Evolutionary conservation across 768 basidiomycete species (phyloP), one percentile per base, ranked within the genome.

Genomic region (Aureoboletus auriporus): DNA sequence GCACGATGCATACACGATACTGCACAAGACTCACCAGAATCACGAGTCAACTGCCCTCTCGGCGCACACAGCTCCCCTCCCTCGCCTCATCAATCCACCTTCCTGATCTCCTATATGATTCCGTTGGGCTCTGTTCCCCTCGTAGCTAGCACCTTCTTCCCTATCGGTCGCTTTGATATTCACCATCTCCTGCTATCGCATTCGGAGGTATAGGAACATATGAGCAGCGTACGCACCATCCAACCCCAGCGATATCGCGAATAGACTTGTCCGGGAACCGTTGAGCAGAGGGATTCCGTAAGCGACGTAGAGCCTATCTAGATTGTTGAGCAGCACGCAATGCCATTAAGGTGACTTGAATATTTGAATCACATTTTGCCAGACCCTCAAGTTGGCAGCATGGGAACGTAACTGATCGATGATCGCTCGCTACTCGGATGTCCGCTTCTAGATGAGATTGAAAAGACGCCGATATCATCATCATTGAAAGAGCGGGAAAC

Each of bases 351-450:
- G n/a, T n/a, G n/a, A n/a, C n/a, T n/a, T n/a, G n/a, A n/a, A n/a
- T n/a, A n/a, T n/a, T n/a, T n/a, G n/a, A n/a, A n/a, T n/a, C 46
- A 84, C 89, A 81, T 93, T 94, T 67, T 88, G 80, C 60, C 89
- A 77, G 51, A 93, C 78, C 68, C n/a, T n/a, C n/a, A n/a, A n/a
- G n/a, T 77, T 83, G 23, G 92, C 87, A 16, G 75, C 63, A 52
- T 94, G 1, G 92, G 92, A 6, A 93, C 88, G 61, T 90, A 94
- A 60, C 72, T n/a, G n/a, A n/a, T n/a, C n/a, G n/a, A n/a, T 83
- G 50, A 92, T 76, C 6, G 77, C 74, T 31, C 88, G 70, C 90
- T 90, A 93, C 53, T 84, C 78, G 1, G 77, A 59, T 0, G 74
- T 78, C 68, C 26, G 83, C 78, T 28, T 83, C 72, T 0, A 91